Percentiles rank a stretch among this genome's conserved stretches.
Conservation (phyloP, 2,329 filamentous ascomycete species). For the Fusarium virguliforme region DNA sequence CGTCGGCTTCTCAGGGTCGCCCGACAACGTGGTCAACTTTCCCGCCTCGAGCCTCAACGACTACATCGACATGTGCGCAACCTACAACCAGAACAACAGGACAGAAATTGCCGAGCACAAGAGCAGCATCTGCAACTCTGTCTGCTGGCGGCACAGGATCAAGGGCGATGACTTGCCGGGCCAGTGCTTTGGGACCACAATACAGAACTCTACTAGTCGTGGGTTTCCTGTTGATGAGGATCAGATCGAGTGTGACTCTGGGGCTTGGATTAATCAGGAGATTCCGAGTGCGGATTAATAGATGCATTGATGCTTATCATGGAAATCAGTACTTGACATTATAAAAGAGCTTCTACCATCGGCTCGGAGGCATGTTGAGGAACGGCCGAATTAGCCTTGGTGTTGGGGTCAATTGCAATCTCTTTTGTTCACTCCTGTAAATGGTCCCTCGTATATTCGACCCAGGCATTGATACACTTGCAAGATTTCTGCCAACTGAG, state of each 20-base stretch:
- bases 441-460: too few relatives aligned
- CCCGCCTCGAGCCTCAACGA: not conserved
- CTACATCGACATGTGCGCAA: not conserved
- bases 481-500: too few relatives aligned
- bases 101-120: not conserved
- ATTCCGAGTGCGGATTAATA: not conserved
- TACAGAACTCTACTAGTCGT: conserved; percentile 4
- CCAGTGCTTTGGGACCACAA: not conserved
- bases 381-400: too few relatives aligned
- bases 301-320: not conserved
- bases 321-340: too few relatives aligned
- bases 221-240: conserved; percentile 5
- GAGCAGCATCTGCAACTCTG: not conserved
- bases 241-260: not conserved
- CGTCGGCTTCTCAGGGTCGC: not conserved
- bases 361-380: too few relatives aligned
- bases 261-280: conserved; percentile 7
- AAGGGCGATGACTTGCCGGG: not conserved
- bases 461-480: too few relatives aligned
- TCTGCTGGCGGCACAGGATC: not conserved
- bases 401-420: too few relatives aligned
- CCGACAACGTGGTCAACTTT: not conserved
- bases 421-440: too few relatives aligned
- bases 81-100: not conserved
- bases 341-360: too few relatives aligned